Evolutionary conservation across 306 rosid genomes (phyloP), one percentile per base, ranked within the genome.

Genomic region (Ormosia semicastrata): DNA sequence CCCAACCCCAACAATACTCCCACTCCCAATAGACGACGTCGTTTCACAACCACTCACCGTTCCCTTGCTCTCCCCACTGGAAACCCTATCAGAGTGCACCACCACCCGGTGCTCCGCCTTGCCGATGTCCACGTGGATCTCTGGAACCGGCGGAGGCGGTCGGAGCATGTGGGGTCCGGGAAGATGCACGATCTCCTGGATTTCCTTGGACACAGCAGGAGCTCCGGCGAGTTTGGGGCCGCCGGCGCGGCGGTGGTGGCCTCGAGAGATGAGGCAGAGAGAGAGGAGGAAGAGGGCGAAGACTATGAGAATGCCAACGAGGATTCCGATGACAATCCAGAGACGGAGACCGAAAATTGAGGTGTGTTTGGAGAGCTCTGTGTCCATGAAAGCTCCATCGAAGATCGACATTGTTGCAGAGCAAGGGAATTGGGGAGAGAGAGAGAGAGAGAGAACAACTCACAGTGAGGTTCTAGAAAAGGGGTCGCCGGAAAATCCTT

Each of bases 291-390:
- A 93, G 63, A 95, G 98, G 5, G 86, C 59, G 53, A 95, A 75
- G 77, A 96, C 97, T 3, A 96, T 92, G 5, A 93, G 76, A 0
- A 94, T 81, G 8, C 98, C 99, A 47, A 93, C 87, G 49, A 96
- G 91, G 90, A 96, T 92, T 33, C 98, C 99, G 76, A 96, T 92
- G 40, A 96, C 89, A 4, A 96, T 97, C 99, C 99, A 96, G 3
- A 96, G 87, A 15, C 89, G 93, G 43, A 96, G 98, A 2, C 99
- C 98, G 81, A 96, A 96, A 69, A 96, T 89, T 11, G 98, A 89
- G 2, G 99, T 96, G 77, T 77, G 87, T 34, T 94, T 96, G 0
- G 99, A 89, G 10, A 93, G 97, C 87, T 92, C 81, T 4, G 97
- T 82, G 78, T 92, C 83, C 49, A 96, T 85, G 66, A 95, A 95